These are phyloP conservation scores for Penicillium lividum DNA, from an alignment of 495 filamentous ascomycete species.

Conservation along the genomic window DNA sequence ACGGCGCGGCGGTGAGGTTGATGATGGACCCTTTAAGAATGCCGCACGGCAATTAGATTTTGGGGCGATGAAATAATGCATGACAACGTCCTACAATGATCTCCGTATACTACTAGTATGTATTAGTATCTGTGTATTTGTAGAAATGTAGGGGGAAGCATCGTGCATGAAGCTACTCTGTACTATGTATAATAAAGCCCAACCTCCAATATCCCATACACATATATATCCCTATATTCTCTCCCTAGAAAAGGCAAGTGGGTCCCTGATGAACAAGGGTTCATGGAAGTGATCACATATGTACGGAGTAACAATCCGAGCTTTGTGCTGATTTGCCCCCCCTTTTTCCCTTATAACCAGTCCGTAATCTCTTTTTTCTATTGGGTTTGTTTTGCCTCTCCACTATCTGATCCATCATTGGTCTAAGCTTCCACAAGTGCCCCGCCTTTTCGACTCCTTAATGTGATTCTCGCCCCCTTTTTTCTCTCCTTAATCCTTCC, in stretches of 20 bases:
- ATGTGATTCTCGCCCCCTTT: constrained; percentile 4
- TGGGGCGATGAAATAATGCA: constrained; percentile 48
- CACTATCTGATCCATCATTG: constrained; percentile 16
- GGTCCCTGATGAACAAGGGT: background rate
- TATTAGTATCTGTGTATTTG: no score
- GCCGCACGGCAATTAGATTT: constrained; percentile 92
- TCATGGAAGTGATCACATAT: background rate
- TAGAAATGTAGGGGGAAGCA: no score
- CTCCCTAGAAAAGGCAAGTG: no score
- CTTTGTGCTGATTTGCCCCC: constrained; percentile 13
- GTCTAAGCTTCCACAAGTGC: constrained; percentile 11
- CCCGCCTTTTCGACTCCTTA: constrained; percentile 16
- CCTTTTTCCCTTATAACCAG: constrained; percentile 11
- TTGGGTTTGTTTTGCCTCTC: background rate
- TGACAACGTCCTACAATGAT: background rate
- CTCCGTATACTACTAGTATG: no score
- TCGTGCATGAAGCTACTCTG: no score
- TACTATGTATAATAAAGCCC: no score
- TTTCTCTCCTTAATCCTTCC: background rate
- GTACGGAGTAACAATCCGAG: background rate
- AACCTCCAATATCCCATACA: no score
- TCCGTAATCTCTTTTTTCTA: background rate
- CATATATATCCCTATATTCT: no score
- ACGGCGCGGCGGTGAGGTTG: constrained; percentile 71
- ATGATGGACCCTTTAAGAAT: constrained; percentile 64